Base-by-base conservation (phyloP, 108 stramenopile species). In the Stephanodiscus minutulus region DNA sequence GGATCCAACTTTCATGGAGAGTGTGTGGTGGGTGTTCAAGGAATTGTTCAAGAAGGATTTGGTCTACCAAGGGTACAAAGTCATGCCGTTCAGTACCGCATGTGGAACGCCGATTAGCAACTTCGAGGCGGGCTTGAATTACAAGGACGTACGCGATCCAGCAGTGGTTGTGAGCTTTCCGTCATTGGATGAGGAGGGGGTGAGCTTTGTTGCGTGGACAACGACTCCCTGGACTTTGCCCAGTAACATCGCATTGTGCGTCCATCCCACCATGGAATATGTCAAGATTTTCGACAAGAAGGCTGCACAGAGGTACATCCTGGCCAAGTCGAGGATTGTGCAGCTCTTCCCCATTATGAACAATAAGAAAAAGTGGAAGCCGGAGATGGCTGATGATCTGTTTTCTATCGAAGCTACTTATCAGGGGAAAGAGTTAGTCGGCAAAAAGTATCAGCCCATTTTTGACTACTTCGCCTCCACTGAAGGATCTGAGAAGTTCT, bases 181-280 rank as follows among this genome's bases (percentile, higher is more conserved):
- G 33, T 49, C 98, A 4, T 64, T 80, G 37, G 93, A 82, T 33
- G 91, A 96, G 46, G 88, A 88, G 11, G 83, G 79, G 35, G 89
- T 92, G 13, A 82, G 85, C 73, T 96, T 97, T 79, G 72, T 83
- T 48, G 90, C 90, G 3, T 99, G 99, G 99, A 99, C 99, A 44
- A 99, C 99, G 46, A 99, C 99, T 12, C 99, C 99, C 1, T 99
- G 99, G 99, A 99, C 99, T 5, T 72, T 99, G 31, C 99, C 98
- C 4, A 89, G 92, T 62, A 99, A 98, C 83, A 72, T 97, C 62
- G 93, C 96, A 1, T 79, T 99, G 3, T 99, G 99, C 77, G 98
- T 99, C 43, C 94, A 99, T 73, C 87, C 92, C 0, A 76, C 86
- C 7, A 73, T 99, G 74, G 85, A 89, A 60, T 99, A 99, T 79